Percentiles rank a stretch among this genome's conserved stretches.
These are phyloP conservation scores for Chaetomium fimeti DNA, from an alignment of 495 filamentous ascomycete genomes.

Conservation along the genomic window DNA sequence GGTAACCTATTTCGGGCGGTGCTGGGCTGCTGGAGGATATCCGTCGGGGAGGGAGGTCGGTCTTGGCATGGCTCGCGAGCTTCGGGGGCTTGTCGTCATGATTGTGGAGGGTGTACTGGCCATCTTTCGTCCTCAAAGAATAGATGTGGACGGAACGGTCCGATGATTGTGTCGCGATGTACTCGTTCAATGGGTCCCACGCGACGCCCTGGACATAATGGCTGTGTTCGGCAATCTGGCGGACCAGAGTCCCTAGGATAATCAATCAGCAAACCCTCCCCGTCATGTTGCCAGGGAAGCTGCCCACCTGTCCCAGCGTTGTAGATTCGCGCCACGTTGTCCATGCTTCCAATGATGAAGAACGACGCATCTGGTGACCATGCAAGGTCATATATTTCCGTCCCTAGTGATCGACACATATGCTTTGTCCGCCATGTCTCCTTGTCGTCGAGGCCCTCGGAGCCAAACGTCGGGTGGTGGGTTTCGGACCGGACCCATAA, in stretches of 20 bases:
- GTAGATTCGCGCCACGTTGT: slow-evolving; percentile 96
- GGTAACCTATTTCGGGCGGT: slow-evolving; percentile 69
- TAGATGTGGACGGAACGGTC: slow-evolving; percentile 98
- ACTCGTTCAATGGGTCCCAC: slow-evolving; percentile 98
- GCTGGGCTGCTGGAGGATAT: slow-evolving; percentile 93
- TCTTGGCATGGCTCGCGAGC: slow-evolving; percentile 62
- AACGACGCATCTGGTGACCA: slow-evolving; percentile 97
- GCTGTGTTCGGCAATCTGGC: slow-evolving; percentile 97
- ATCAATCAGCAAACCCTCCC: slow-evolving; percentile 15
- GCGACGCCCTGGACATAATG: slow-evolving; percentile 99
- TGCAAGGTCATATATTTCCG: slow-evolving; percentile 95
- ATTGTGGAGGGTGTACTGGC: slow-evolving; percentile 75
- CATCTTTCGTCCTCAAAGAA: slow-evolving; percentile 91
- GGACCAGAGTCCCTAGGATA: slow-evolving; percentile 72
- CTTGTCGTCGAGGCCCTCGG: slow-evolving; percentile 86
- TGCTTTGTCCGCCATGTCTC: slow-evolving; percentile 96
- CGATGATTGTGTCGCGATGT: slow-evolving; percentile 95
- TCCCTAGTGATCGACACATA: slow-evolving; percentile 89
- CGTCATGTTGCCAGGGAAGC: background rate
- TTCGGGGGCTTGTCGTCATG: slow-evolving; percentile 47
- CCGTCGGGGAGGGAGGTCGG: slow-evolving; percentile 85
- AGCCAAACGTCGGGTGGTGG: slow-evolving; percentile 60
- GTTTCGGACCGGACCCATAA: slow-evolving; percentile 89
- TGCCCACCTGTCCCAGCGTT: slow-evolving; percentile 81
- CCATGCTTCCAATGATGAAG: slow-evolving; percentile 99